Conservation (phyloP, 2,329 filamentous ascomycete genomes). For the Botrytis fabae region DNA sequence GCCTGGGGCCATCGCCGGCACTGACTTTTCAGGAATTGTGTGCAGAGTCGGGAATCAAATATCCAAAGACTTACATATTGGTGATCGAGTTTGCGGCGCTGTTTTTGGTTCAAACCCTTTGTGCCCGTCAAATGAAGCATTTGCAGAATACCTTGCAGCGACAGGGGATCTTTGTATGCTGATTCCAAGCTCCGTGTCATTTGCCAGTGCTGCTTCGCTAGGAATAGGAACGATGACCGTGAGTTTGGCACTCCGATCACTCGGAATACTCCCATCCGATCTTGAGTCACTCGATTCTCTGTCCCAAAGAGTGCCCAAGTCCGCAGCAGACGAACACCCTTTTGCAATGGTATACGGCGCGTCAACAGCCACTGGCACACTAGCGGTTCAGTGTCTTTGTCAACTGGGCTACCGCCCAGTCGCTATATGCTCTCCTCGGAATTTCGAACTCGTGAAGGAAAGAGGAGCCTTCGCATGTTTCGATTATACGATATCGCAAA, state of each 20-base stretch:
- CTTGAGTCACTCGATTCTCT: too few species aligned
- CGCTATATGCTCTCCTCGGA: conserved; percentile 43
- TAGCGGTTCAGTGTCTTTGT: conserved; percentile 11
- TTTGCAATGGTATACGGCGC: conserved; percentile 9
- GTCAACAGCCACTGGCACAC: conserved; percentile 12
- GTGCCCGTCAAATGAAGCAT: not conserved
- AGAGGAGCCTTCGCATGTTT: conserved; percentile 47
- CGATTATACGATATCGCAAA: conserved; percentile 43
- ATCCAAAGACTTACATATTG: not conserved
- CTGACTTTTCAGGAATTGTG: conserved; percentile 14
- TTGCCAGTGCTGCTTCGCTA: too few species aligned
- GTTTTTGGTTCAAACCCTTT: conserved; percentile 3
- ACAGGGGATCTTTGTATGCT: too few species aligned
- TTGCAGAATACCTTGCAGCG: conserved; percentile 16
- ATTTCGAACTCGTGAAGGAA: conserved; percentile 42
- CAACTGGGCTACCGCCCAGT: conserved; percentile 30
- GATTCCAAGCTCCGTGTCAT: too few species aligned
- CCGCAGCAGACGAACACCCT: too few species aligned
- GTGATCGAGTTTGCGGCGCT: conserved; percentile 14
- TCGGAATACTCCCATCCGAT: too few species aligned
- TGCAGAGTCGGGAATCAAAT: not conserved
- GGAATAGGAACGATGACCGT: too few species aligned
- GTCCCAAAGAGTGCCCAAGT: too few species aligned
- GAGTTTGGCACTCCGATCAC: too few species aligned
- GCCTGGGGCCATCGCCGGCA: conserved; percentile 11